These are phyloP conservation scores for Brassica hybrid DNA, from an alignment of 441 rosid genomes.

Conservation along the genomic window DNA sequence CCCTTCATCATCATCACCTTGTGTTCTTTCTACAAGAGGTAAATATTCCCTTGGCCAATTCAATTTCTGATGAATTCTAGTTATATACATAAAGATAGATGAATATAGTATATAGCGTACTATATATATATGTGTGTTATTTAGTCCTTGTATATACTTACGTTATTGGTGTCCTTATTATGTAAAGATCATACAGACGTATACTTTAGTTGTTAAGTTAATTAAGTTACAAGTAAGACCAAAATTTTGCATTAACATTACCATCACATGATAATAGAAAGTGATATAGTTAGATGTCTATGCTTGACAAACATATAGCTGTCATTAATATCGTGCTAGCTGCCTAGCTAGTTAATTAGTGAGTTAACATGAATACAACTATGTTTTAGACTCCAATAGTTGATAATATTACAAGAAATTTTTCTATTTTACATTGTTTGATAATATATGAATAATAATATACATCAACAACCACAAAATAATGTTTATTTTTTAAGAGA, in stretches of 20 bases:
- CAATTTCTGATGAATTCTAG: background rate
- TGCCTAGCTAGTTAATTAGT: slow-evolving; percentile 4
- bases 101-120: background rate
- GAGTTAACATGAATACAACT: background rate
- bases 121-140: background rate
- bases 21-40: slow-evolving; percentile 44
- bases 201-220: background rate
- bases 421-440: background rate
- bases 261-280: slow-evolving; percentile 15
- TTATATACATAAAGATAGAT: slow-evolving; percentile 3
- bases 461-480: slow-evolving; percentile 4
- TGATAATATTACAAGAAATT: background rate
- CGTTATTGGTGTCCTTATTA: background rate
- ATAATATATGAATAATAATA: background rate
- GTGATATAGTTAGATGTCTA: slow-evolving; percentile 5
- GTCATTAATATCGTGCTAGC: too few relatives aligned
- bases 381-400: slow-evolving; percentile 15
- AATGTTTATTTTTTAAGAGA: background rate
- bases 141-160: background rate
- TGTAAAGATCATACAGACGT: background rate
- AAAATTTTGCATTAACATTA: background rate
- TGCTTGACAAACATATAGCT: background rate
- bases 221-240: background rate
- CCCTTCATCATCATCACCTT: slow-evolving; percentile 38
- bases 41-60: background rate